These are phyloP conservation scores for thale cress (Arabidopsis thaliana) DNA, from an alignment of 345 rosid genomes.

Conservation along the genomic window DNA sequence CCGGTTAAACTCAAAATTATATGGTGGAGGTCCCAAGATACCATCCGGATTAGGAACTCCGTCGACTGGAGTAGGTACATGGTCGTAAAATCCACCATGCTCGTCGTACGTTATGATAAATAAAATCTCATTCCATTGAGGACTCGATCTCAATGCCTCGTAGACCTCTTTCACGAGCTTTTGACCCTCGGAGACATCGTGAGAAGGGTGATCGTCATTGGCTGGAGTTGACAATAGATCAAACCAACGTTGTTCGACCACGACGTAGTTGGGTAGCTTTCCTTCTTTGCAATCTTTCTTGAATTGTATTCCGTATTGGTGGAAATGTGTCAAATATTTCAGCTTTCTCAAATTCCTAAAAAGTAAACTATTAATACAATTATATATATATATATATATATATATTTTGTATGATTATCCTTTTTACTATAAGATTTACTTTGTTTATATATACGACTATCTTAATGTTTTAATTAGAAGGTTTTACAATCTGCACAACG, in stretches of 20 bases:
- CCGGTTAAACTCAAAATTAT: slow-evolving; percentile 59
- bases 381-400: too few relatives aligned
- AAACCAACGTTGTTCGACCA: slow-evolving; percentile 55
- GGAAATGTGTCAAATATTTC: slow-evolving; percentile 52
- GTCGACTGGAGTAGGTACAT: slow-evolving; percentile 55
- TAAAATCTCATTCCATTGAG: slow-evolving; percentile 63
- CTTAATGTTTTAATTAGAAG: background rate
- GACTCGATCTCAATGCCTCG: slow-evolving; percentile 57
- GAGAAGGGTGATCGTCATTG: slow-evolving; percentile 63
- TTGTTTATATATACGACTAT: background rate
- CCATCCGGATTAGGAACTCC: slow-evolving; percentile 64
- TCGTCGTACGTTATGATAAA: slow-evolving; percentile 58
- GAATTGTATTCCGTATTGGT: slow-evolving; percentile 50
- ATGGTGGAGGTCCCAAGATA: slow-evolving; percentile 52
- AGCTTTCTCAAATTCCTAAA: slow-evolving; percentile 53
- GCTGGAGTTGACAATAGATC: slow-evolving; percentile 50
- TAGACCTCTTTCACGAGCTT: slow-evolving; percentile 60
- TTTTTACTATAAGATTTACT: background rate
- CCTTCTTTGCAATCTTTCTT: slow-evolving; percentile 57
- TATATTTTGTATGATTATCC: background rate
- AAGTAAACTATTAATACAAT: background rate
- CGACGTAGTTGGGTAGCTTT: slow-evolving; percentile 58
- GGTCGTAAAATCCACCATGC: slow-evolving; percentile 68
- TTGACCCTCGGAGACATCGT: slow-evolving; percentile 62
- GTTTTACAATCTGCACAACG: too few relatives aligned